Evolutionary conservation across 331 rosid genomes (phyloP).

Genomic region (Rhamnella rubrinervis): DNA sequence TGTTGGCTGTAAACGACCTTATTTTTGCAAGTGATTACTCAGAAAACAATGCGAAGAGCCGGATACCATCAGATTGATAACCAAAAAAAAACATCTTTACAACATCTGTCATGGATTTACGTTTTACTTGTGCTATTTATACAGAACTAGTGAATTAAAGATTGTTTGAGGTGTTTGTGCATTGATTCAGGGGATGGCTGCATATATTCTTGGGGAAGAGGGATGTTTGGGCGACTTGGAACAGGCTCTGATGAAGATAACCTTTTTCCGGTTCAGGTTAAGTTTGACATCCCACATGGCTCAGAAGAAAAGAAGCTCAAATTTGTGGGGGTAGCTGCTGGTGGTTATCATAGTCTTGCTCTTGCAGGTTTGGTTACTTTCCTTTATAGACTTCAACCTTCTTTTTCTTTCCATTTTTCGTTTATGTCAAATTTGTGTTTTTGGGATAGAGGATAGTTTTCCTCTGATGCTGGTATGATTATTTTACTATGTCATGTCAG

Average conservation of each 20-base stretch:
- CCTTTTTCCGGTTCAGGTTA: constrained; percentile 53
- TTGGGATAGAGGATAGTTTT: too few species aligned
- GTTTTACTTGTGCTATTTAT: not conserved
- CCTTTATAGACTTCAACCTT: not conserved
- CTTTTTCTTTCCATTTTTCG: not conserved
- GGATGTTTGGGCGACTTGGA: constrained; percentile 89
- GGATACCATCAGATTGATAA: not conserved
- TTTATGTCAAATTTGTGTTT: not conserved
- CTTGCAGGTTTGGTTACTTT: constrained; percentile 58
- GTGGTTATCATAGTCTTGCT: constrained; percentile 92
- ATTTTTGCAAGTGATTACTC: not conserved
- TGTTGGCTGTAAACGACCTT: not conserved
- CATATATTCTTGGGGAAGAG: constrained; percentile 88
- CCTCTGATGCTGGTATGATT: too few species aligned
- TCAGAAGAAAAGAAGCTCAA: constrained; percentile 28
- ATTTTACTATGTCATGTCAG: too few species aligned
- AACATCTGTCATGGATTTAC: not conserved
- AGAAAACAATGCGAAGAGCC: not conserved
- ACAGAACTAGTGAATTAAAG: not conserved
- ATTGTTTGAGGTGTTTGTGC: constrained; percentile 5
- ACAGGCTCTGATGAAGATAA: constrained; percentile 61
- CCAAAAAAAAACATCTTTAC: not conserved
- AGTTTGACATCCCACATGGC: constrained; percentile 35
- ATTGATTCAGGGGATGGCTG: constrained; percentile 58
- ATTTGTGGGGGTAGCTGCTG: constrained; percentile 73